Conservation (phyloP, 192 early-diverging fungal species). For the Dissophora globulifera region DNA sequence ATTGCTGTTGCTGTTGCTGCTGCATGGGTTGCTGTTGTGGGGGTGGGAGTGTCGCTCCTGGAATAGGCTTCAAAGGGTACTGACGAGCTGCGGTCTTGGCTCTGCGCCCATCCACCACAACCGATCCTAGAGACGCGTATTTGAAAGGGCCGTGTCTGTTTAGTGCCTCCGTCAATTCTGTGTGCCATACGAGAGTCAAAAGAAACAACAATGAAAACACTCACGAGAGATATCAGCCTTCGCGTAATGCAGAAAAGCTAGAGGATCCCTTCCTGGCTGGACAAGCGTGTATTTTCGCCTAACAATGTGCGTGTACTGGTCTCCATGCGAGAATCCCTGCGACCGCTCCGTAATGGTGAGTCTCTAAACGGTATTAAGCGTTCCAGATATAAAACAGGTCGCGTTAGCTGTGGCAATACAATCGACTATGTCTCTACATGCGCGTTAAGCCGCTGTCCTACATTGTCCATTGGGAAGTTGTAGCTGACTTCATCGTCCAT, state of each 20-base stretch:
- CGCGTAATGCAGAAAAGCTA: constrained; percentile 50
- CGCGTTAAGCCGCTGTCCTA: constrained; percentile 20
- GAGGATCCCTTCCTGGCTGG: constrained; percentile 42
- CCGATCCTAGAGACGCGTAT: constrained; percentile 22
- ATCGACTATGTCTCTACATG: no score
- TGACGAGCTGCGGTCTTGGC: constrained; percentile 40
- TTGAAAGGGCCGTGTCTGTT: not conserved
- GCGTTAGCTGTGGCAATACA: no score
- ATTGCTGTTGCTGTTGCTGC: constrained; percentile 7
- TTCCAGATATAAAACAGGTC: not conserved
- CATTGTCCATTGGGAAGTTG: constrained; percentile 19
- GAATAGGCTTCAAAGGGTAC: constrained; percentile 39
- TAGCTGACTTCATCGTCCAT: constrained; percentile 43
- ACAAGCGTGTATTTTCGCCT: constrained; percentile 45
- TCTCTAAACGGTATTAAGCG: constrained; percentile 21
- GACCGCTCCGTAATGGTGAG: constrained; percentile 47
- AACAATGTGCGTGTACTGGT: constrained; percentile 48
- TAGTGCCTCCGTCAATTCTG: not conserved
- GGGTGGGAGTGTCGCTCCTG: constrained; percentile 6
- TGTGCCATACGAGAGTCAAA: not conserved
- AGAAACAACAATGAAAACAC: not conserved
- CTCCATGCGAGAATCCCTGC: constrained; percentile 46
- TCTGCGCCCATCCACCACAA: constrained; percentile 43
- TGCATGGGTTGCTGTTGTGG: constrained; percentile 5
- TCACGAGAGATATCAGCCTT: constrained; percentile 43